Evolutionary conservation across 768 basidiomycete species (phyloP), one percentile per base, ranked within the genome.

Genomic region (Mycena vitilis): DNA sequence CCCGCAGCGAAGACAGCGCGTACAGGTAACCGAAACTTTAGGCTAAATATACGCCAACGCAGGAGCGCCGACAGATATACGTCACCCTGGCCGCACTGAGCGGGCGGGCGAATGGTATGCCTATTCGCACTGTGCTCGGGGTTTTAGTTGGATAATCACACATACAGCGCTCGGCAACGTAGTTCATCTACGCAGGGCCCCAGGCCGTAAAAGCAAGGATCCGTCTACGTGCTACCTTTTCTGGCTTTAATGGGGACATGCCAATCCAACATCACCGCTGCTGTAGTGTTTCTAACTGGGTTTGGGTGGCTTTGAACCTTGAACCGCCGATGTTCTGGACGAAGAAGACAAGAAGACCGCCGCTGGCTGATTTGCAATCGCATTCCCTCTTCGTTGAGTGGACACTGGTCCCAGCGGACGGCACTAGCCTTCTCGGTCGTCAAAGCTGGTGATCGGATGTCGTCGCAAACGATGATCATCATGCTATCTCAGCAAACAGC

Each of bases 1-100:
- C 49, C 60, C 60, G 60, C 60, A 61, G 49, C 60, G 22, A 25
- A 61, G 48, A 61, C 51, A 37, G 48, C 60, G 47, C 60, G 37
- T 30, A 30, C 30, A 30, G 30, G 5, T 30, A 30, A 30, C 30
- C 30, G 30, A 30, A 30, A 30, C 30, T 5, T 30, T 30, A 30
- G 30, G 38, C 49, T 52, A 52, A 40, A 16, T 30, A 16, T 42
- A 25, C 40, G 51, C 18, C 30, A 12, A 42, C 12, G 22, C 53
- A 63, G 52, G 62, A 63, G 55, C 60, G 38, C 61, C 61, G 44
- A 62, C 52, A 44, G 30, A 34, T n/a, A 44, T 22, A 51, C 51
- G 53, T 55, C 61, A 63, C 42, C 52, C 6, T 9, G 42, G 45
- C 34, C 62, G 53, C 34, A 30, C 23, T 5, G 44, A 63, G 25